These are phyloP conservation scores for Mimosa pudica DNA, from an alignment of 306 rosid genomes.

Conservation along the genomic window DNA sequence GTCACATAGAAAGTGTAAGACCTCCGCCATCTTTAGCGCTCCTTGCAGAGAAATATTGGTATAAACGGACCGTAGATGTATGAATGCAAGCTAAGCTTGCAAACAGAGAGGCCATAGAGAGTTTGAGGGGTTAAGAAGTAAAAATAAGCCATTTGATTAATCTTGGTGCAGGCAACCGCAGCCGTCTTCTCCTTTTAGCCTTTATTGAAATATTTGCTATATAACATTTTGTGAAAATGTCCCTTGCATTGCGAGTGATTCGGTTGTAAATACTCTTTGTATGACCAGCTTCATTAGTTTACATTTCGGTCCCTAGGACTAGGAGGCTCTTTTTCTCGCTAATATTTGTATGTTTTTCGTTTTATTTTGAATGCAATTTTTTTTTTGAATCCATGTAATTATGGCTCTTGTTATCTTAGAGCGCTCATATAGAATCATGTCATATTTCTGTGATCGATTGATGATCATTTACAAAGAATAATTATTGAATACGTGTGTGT, in stretches of 20 bases:
- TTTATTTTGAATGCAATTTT: neutral
- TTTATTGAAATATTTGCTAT: neutral
- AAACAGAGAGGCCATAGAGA: neutral
- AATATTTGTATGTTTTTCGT: neutral
- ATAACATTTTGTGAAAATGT: neutral
- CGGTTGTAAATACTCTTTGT: neutral
- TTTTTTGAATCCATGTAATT: no score
- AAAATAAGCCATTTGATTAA: neutral
- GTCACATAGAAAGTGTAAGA: neutral
- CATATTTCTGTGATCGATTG: no score
- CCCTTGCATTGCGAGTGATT: neutral
- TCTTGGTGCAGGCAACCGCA: neutral
- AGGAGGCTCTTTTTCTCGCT: neutral
- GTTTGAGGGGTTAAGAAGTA: neutral
- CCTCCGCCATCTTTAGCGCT: neutral
- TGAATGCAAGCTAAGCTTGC: no score
- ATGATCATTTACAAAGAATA: no score
- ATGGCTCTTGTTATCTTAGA: neutral
- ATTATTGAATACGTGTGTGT: no score
- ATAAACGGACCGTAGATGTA: no score
- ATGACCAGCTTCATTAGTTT: neutral
- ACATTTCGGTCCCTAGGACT: neutral
- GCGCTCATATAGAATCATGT: no score
- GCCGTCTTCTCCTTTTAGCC: neutral
- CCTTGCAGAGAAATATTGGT: neutral